Evolutionary conservation across 345 rosid species (phyloP), one percentile per base, ranked within the genome.

Genomic region (Aquilaria yunnanensis): DNA sequence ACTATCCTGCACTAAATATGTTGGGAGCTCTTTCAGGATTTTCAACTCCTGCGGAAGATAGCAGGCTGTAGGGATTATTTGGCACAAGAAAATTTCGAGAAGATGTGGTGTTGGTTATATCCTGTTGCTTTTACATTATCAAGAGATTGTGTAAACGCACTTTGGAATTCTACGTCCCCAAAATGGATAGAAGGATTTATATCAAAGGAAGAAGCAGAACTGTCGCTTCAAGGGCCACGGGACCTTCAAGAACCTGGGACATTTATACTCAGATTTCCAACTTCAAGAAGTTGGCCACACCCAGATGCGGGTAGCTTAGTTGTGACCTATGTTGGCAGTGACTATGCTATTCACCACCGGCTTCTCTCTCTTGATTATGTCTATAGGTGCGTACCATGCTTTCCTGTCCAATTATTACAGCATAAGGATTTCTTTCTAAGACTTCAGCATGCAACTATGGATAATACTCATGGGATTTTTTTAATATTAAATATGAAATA

Each of bases 241-340:
- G 90, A 86, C 34, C 81, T 78, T 75, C 93, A 83, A 72, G 93
- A 85, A 72, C 96, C 96, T n/a, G 99, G 99, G 3, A 88, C 99
- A 10, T 94, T 90, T 80, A 67, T 88, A 47, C 83, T 94, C 50
- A 82, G 96, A 75, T 94, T 94, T 68, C 99, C 99, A 56, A 87
- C 83, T 70, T 86, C 96, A 58, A 85, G 99, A 83, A 88, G 88
- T 82, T 94, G 99, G 97, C 97, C 99, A 51, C 99, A 91, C 70
- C 93, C 97, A 32, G 99, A 91, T 70, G 80, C 97, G 41, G 97
- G 99, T 67, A 78, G 85, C 76, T 80, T 94, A 69, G 73, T 94
- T 66, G 97, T 87, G 69, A 83, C 93, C 56, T 91, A 88, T 64
- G 85, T 94, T 41, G 91, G 90, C 63, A 71, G 64, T 30, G 96